These are phyloP conservation scores for Russula sp. DNA, from an alignment of 768 basidiomycete genomes.

Conservation along the genomic window DNA sequence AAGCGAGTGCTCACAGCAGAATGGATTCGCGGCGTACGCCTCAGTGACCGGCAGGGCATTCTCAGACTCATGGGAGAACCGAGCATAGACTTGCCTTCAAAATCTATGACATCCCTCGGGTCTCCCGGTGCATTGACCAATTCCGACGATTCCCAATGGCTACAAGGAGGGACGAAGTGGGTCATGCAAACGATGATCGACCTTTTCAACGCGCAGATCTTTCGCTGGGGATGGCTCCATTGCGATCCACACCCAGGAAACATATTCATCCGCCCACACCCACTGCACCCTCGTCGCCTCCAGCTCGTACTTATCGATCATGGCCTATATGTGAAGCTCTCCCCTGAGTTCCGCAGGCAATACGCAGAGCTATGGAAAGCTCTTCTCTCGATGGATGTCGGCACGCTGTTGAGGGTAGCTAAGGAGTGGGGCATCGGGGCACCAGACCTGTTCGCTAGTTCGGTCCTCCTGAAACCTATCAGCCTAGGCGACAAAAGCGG, in stretches of 20 bases:
- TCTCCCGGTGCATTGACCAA: slow-evolving; percentile 5
- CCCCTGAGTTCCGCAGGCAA: slow-evolving; percentile 60
- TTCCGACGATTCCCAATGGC: slow-evolving; percentile 9
- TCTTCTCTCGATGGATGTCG: slow-evolving; percentile 51
- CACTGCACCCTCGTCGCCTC: slow-evolving; percentile 38
- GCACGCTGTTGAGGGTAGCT: slow-evolving; percentile 46
- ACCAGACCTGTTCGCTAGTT: slow-evolving; percentile 69
- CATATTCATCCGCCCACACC: slow-evolving; percentile 62
- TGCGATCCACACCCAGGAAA: slow-evolving; percentile 77
- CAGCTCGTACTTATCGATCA: slow-evolving; percentile 88
- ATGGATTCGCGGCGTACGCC: slow-evolving; percentile 74
- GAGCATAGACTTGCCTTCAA: slow-evolving; percentile 9
- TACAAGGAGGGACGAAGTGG: slow-evolving; percentile 54
- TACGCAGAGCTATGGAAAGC: slow-evolving; percentile 77
- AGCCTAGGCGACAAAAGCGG: slow-evolving; percentile 28
- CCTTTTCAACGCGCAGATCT: slow-evolving; percentile 85
- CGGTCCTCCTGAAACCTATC: slow-evolving; percentile 61
- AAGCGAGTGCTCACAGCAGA: slow-evolving; percentile 78
- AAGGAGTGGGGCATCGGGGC: slow-evolving; percentile 61
- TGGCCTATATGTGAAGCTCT: slow-evolving; percentile 76
- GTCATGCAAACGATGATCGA: slow-evolving; percentile 87
- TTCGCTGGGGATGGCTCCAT: slow-evolving; percentile 87
- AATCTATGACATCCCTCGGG: slow-evolving; percentile 15
- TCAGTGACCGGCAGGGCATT: slow-evolving; percentile 59
- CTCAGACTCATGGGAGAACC: slow-evolving; percentile 53